Percentiles rank a stretch among this genome's conserved stretches.
Conservation (phyloP, 345 rosid genomes). For the Euclidium syriacum region DNA sequence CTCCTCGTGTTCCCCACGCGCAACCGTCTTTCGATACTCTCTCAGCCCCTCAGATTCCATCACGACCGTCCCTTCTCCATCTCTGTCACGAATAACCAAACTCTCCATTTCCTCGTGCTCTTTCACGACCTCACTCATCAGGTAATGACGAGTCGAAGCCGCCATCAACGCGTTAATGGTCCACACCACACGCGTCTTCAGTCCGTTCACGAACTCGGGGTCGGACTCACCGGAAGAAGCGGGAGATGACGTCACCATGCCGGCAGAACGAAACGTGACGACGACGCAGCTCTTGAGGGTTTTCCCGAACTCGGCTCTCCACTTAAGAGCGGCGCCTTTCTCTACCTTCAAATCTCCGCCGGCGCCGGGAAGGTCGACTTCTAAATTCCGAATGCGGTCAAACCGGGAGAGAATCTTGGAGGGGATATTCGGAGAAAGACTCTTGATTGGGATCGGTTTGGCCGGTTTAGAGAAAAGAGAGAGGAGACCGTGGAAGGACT, state of each 20-base stretch:
- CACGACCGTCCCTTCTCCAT: constrained; percentile 24
- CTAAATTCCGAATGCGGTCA: background rate
- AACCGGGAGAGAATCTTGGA: constrained; percentile 28
- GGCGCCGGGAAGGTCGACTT: constrained; percentile 18
- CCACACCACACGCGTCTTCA: constrained; percentile 29
- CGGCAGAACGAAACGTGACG: constrained; percentile 25
- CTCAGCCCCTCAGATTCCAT: constrained; percentile 9
- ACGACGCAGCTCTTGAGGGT: constrained; percentile 15
- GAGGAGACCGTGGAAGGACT: background rate
- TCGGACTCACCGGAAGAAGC: constrained; percentile 6
- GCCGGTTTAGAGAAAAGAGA: constrained; percentile 25
- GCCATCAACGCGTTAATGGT: constrained; percentile 25
- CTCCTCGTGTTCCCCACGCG: constrained; percentile 10
- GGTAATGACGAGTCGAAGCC: constrained; percentile 22
- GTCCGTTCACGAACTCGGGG: constrained; percentile 23
- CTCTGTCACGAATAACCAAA: constrained; percentile 18
- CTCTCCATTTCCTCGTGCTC: constrained; percentile 23
- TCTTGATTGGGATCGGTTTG: background rate
- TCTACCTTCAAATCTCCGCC: constrained; percentile 2
- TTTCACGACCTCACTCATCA: constrained; percentile 15
- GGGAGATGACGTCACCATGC: background rate
- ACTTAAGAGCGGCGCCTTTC: constrained; percentile 20
- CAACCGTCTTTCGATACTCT: constrained; percentile 12
- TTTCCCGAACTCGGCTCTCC: constrained; percentile 27
- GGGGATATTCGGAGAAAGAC: constrained; percentile 6